Evolutionary conservation across 805 yeast species (phyloP).

Genomic region (Metschnikowia gelsemii): DNA sequence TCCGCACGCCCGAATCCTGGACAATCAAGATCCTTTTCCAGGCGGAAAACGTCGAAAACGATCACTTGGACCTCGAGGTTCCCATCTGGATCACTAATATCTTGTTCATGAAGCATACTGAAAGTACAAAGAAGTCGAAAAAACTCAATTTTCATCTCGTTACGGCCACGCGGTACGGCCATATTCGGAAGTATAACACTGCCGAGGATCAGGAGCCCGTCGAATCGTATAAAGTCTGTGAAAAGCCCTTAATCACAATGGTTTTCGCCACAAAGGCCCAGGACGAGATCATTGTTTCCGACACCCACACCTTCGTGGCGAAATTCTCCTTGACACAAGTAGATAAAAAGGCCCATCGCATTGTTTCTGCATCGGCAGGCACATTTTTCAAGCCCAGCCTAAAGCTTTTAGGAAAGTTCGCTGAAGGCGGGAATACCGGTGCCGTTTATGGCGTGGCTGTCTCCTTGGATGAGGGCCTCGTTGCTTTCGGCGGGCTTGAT

Average conservation of each 20-base stretch:
- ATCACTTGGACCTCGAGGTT: conserved; percentile 72
- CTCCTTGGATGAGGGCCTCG: conserved; percentile 36
- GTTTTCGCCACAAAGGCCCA: conserved; percentile 35
- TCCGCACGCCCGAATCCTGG: conserved; percentile 20
- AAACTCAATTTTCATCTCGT: too few species aligned
- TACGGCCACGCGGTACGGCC: conserved; percentile 73
- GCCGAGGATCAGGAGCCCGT: conserved; percentile 67
- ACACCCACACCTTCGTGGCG: conserved; percentile 65
- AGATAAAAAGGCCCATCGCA: conserved; percentile 37
- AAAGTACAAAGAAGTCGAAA: too few species aligned
- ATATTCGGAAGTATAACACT: conserved; percentile 72
- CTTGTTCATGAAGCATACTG: conserved; percentile 43
- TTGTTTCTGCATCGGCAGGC: conserved; percentile 45
- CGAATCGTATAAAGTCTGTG: conserved; percentile 51
- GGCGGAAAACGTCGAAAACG: conserved; percentile 82
- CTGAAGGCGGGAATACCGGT: conserved; percentile 54
- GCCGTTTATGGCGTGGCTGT: conserved; percentile 69
- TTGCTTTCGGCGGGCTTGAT: conserved; percentile 84
- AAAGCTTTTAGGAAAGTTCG: conserved; percentile 61
- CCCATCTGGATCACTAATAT: conserved; percentile 77
- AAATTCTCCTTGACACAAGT: conserved; percentile 42
- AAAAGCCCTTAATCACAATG: conserved; percentile 51
- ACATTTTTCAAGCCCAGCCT: conserved; percentile 49
- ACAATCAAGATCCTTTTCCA: conserved; percentile 47
- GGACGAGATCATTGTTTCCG: conserved; percentile 58